A percentile compares a stretch with the other conserved stretches of the same genome.
These are phyloP conservation scores for Lactuca saligna DNA, from an alignment of 129 eudicot species.

Conservation along the genomic window DNA sequence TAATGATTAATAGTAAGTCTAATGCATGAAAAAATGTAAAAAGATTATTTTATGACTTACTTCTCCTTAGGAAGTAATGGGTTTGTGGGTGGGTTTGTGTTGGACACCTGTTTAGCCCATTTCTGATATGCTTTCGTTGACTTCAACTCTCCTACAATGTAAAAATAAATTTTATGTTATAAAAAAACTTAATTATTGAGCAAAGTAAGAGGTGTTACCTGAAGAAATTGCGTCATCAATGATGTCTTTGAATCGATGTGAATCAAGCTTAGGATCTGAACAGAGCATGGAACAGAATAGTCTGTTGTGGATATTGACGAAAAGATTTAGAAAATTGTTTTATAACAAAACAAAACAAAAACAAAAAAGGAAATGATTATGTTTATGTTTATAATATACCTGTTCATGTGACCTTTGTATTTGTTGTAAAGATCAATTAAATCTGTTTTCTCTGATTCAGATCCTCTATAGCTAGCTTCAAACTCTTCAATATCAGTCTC, in stretches of 20 bases:
- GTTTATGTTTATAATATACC: background rate
- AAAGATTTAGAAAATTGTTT: background rate
- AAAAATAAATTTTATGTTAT: background rate
- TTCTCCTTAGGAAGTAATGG: constrained; percentile 46
- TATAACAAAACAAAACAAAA: background rate
- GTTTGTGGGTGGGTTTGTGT: constrained; percentile 70
- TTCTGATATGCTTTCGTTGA: constrained; percentile 68
- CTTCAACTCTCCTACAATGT: constrained; percentile 49
- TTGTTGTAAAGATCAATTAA: constrained; percentile 30
- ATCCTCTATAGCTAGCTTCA: constrained; percentile 47
- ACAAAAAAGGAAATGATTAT: too few species aligned
- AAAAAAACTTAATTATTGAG: background rate
- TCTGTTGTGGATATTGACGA: constrained; percentile 32
- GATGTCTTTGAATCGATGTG: constrained; percentile 84
- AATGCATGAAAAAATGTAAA: background rate
- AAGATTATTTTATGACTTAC: constrained; percentile 37
- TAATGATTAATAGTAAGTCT: too few species aligned
- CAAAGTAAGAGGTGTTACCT: constrained; percentile 35
- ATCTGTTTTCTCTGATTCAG: constrained; percentile 33
- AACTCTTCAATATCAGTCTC: constrained; percentile 82
- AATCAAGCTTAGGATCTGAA: constrained; percentile 70
- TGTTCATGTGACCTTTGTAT: constrained; percentile 37
- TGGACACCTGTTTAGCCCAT: constrained; percentile 68
- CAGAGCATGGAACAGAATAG: constrained; percentile 85
- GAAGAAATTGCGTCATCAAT: constrained; percentile 64